These are phyloP conservation scores for Cercospora canescens DNA, from an alignment of 2,329 filamentous ascomycete species.

Conservation along the genomic window DNA sequence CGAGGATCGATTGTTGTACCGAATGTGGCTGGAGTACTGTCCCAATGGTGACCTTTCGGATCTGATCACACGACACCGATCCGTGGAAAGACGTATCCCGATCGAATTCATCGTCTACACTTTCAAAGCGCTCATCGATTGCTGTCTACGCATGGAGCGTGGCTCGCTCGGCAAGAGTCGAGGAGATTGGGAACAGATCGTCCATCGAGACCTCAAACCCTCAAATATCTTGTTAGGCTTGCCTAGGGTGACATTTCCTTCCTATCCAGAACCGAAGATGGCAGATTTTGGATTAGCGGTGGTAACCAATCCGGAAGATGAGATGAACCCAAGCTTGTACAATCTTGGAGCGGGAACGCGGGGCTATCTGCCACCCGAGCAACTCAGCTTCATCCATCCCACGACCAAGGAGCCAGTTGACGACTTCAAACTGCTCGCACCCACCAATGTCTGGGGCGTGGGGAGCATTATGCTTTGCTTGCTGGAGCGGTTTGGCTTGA, in stretches of 20 bases:
- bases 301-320: conserved; percentile 13
- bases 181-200: conserved; percentile 9
- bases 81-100: neutral
- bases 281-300: conserved; percentile 24
- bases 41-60: conserved; percentile 8
- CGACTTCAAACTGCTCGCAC: conserved; percentile 16
- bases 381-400: conserved; percentile 2
- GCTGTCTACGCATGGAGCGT: conserved; percentile 10
- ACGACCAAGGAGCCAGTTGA: conserved; percentile 13
- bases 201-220: conserved; percentile 27
- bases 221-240: conserved; percentile 24
- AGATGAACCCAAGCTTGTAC: conserved; percentile 15
- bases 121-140: conserved; percentile 15
- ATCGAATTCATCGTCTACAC: conserved; percentile 11
- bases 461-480: conserved; percentile 14
- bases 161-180: neutral
- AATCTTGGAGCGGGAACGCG: conserved; percentile 9
- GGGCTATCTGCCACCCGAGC: conserved; percentile 20
- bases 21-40: conserved; percentile 11
- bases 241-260: neutral
- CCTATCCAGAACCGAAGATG: conserved; percentile 15
- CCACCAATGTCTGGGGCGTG: conserved; percentile 21
- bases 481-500: neutral
- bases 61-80: neutral
- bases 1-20: neutral